Evolutionary conservation across 352 stramenopile genomes (phyloP).

Genomic region (Nannochloropsis limnetica): DNA sequence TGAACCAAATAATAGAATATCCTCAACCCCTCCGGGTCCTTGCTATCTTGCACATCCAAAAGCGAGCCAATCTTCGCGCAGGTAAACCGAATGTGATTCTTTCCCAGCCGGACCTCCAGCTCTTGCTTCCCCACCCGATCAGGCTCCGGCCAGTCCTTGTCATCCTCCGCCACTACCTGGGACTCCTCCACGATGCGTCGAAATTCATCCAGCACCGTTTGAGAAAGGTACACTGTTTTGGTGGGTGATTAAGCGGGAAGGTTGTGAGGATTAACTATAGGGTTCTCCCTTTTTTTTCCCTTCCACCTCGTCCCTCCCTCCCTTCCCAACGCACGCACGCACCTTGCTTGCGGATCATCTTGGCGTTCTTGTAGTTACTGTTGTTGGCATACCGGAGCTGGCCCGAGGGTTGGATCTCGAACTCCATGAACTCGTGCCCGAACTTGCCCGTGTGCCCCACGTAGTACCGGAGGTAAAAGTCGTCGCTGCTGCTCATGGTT

Average conservation of each 20-base stretch:
- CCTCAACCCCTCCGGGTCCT: slow-evolving; percentile 82
- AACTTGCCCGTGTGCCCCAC: slow-evolving; percentile 90
- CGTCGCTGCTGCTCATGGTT: slow-evolving; percentile 10
- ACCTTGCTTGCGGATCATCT: slow-evolving; percentile 93
- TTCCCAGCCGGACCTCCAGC: slow-evolving; percentile 84
- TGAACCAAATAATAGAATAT: slow-evolving; percentile 92
- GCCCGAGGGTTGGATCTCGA: slow-evolving; percentile 78
- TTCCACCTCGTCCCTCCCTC: not conserved
- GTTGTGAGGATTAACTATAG: not conserved
- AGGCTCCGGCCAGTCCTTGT: slow-evolving; percentile 87
- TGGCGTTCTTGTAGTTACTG: slow-evolving; percentile 94
- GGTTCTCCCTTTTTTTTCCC: not conserved
- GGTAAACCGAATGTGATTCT: slow-evolving; percentile 93
- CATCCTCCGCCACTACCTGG: slow-evolving; percentile 50
- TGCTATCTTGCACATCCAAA: slow-evolving; percentile 83
- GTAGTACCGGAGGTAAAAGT: slow-evolving; percentile 30
- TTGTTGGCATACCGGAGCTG: slow-evolving; percentile 92
- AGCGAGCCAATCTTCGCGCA: slow-evolving; percentile 89
- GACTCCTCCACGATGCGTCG: slow-evolving; percentile 49
- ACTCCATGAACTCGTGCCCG: slow-evolving; percentile 94
- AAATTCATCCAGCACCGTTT: slow-evolving; percentile 49
- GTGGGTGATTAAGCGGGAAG: not conserved
- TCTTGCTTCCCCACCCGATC: slow-evolving; percentile 82
- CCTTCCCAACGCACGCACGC: not conserved
- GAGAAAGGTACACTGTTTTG: slow-evolving; percentile 44